Base-by-base conservation (phyloP, 1,284 basidiomycete species). In the Ceratobasidium sp. region DNA sequence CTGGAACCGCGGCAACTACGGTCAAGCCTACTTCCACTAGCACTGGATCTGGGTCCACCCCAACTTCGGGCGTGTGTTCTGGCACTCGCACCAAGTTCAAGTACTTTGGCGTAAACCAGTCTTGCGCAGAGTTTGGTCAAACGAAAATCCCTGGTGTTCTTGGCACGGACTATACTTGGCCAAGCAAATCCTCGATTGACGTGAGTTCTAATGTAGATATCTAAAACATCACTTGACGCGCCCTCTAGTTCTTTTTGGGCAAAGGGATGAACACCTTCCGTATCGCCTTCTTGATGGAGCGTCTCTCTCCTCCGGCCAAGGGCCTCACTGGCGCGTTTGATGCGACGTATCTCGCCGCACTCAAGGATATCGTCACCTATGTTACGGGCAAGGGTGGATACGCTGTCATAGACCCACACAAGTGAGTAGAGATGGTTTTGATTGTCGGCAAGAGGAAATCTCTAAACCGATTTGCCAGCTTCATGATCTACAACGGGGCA, bases 181-280 rank as follows among this genome's bases (percentile, higher is more conserved):
- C 84, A 12, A 80, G 82, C 43, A 82, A 84, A 30, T 80, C 79
- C 53, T 83, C 81, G 73, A 81, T 85, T 67, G 84, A 85, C 76
- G 82, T 83, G 73, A 50, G 82, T 23, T 45, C 16, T 45, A 21
- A 30, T 14, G 58, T 72, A 46, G 50, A 4, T 45, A 4, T 3
- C 39, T 14, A n/a, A 2, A 16, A 34, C 3, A 4, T 39, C 23
- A 76, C 73, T n/a, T 48, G n/a, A 39, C 23, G 23, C 60, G 61
- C 36, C 41, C 14, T 3, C 34, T 70, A 83, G 81, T 88, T 80
- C 81, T 89, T 89, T 79, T 79, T 86, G 53, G 78, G 77, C 28
- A 79, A 85, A 76, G 87, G 87, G 30, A 85, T 89, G 82, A 89
- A 89, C 80, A 83, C 85, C 23, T 88, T 89, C 86, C 87, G 87